phyloP scores from a whole-genome alignment of 225 moss, liverwort and hornwort genomes.

The Pseudoscleropodium purum region DNA sequence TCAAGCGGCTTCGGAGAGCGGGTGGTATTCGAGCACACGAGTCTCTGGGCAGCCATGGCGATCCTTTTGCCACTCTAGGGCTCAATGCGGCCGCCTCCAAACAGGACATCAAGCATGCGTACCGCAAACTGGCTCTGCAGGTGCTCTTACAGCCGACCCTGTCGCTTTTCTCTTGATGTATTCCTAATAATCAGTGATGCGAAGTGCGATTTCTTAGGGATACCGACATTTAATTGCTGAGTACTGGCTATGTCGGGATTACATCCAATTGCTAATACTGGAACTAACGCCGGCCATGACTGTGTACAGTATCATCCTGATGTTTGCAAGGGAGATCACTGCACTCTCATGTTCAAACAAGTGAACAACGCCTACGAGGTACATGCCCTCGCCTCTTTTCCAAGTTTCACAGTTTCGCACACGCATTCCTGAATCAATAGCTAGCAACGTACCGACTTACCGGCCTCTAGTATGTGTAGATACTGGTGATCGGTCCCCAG shows the following conservation, averaged over 20 bases:
- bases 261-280: not conserved
- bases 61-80: conserved; percentile 47
- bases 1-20: not conserved
- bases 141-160: not conserved
- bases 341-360: conserved; percentile 40
- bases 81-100: conserved; percentile 50
- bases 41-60: conserved; percentile 2
- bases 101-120: conserved; percentile 64
- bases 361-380: conserved; percentile 73
- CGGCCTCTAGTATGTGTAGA: not conserved
- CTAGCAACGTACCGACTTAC: not conserved
- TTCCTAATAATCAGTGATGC: not conserved
- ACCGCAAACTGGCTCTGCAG: conserved; percentile 46
- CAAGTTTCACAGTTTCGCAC: not conserved
- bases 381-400: not conserved
- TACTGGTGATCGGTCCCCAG: not conserved
- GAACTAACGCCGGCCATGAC: not conserved
- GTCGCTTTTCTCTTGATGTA: not conserved
- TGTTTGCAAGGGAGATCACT: conserved; percentile 55
- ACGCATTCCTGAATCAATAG: not conserved
- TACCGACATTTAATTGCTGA: not conserved
- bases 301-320: conserved; percentile 62
- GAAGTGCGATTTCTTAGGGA: not conserved
- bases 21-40: not conserved
- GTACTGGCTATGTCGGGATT: not conserved